Evolutionary conservation across 139 green algal species (phyloP).

Genomic region (Coelastrella sp.): DNA sequence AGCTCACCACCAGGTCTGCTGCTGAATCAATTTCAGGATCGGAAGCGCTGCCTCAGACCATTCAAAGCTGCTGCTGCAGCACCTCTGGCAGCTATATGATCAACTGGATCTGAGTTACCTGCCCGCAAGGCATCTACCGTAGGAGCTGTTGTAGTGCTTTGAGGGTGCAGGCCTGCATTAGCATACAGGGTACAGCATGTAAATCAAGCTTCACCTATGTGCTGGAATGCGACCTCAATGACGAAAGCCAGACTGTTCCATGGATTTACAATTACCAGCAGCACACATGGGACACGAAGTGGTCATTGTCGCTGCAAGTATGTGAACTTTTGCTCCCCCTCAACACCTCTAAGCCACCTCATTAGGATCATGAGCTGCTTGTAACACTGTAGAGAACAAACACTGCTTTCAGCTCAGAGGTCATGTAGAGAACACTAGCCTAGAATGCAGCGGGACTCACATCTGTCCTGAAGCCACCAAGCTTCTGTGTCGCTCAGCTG

Average conservation of each 20-base stretch:
- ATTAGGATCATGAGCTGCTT: too few species aligned
- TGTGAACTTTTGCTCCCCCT: too few species aligned
- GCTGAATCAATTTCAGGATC: background rate
- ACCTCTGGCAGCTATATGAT: background rate
- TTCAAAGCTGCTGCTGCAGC: background rate
- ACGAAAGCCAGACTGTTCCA: too few species aligned
- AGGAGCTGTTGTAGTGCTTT: constrained; percentile 55
- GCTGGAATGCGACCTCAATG: too few species aligned
- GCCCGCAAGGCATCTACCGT: too few species aligned
- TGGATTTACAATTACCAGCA: too few species aligned
- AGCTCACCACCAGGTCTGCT: too few species aligned
- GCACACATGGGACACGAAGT: too few species aligned
- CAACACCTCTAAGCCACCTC: too few species aligned
- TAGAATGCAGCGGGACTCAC: constrained; percentile 5
- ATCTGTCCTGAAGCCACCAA: background rate
- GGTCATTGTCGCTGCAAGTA: too few species aligned
- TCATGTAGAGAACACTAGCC: background rate
- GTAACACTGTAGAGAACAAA: background rate
- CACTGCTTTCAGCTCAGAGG: background rate
- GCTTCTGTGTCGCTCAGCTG: constrained; percentile 50
- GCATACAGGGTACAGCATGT: too few species aligned
- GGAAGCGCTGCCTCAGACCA: constrained; percentile 1
- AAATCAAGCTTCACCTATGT: too few species aligned
- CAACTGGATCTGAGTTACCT: constrained; percentile 49
- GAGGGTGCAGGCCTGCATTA: constrained; percentile 20